Base-by-base conservation (phyloP, 1,284 basidiomycete species). In the Austropuccinia psidii region DNA sequence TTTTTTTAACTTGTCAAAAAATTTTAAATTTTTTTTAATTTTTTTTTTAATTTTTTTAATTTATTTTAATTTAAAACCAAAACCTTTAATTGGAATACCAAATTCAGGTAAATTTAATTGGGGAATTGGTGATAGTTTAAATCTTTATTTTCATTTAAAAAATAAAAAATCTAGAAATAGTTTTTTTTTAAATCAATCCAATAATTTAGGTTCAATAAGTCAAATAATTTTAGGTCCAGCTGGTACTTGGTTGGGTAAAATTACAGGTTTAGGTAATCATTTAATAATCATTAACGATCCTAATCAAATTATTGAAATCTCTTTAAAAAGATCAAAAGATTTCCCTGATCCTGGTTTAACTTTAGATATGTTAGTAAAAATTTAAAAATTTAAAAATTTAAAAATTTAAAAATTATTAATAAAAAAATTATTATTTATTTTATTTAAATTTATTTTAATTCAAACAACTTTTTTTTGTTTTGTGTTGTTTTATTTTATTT, bases 321-420 rank as follows among this genome's bases (percentile, higher is more conserved):
- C 57, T 27, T 21, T 33, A 31, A 61, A 62, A 27, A 35, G 69
- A 19, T 60, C 69, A 24, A 57, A 47, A 39, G 69, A 72, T n/a
- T 72, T 72, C 37, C 69, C 69, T 6, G 69, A 72, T 50, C 69
- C 69, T 31, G 69, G 69, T 13, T 54, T 62, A 35, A 61, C 57
- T 43, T 61, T 72, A 43, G 69, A 61, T 41, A 58, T 72, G 69
- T 72, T 43, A 62, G 69, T 72, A 37, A n/a, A n/a, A n/a, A n/a
- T n/a, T n/a, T n/a, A n/a, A n/a, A n/a, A n/a, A n/a, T n/a, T n/a
- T n/a, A n/a, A n/a, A n/a, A n/a, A n/a, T n/a, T n/a, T n/a, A n/a
- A n/a, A n/a, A n/a, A n/a, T n/a, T n/a, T n/a, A n/a, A n/a, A n/a
- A n/a, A n/a, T n/a, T n/a, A n/a, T n/a, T n/a, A n/a, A n/a, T n/a